These are phyloP conservation scores for Candida glucosophila DNA, from an alignment of 1,139 yeast genomes.

Conservation along the genomic window DNA sequence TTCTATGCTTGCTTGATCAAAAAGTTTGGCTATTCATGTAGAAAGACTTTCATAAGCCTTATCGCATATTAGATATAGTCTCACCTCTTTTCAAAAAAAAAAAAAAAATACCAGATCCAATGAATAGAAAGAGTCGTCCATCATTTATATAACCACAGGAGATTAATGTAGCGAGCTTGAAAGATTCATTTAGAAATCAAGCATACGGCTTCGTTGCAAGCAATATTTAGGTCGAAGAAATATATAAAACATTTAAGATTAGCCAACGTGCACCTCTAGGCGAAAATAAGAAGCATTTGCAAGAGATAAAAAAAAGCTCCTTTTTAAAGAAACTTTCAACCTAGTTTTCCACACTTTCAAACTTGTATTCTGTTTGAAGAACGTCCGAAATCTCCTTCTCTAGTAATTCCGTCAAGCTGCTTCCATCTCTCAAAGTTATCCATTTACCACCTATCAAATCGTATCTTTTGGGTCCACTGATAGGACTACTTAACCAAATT, in stretches of 20 bases:
- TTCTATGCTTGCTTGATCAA: no score
- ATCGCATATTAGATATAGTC: no score
- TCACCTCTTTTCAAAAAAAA: background rate
- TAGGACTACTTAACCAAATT: conserved; percentile 85
- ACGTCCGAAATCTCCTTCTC: conserved; percentile 39
- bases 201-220: background rate
- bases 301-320: no score
- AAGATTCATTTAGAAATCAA: no score
- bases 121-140: conserved; percentile 1
- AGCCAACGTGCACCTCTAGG: no score
- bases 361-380: conserved; percentile 19
- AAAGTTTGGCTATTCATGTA: no score
- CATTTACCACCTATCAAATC: conserved; percentile 52
- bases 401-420: conserved; percentile 38
- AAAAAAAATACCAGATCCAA: background rate
- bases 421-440: conserved; percentile 53
- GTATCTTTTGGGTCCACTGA: conserved; percentile 80
- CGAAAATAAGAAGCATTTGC: no score
- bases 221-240: background rate
- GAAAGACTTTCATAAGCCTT: no score
- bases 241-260: no score
- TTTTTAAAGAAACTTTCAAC: no score
- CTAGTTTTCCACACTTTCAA: conserved; percentile 14
- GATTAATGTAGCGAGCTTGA: no score
- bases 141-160: no score